Base-by-base conservation (phyloP, 2,329 filamentous ascomycete genomes). In the Microsporum ferrugineum region DNA sequence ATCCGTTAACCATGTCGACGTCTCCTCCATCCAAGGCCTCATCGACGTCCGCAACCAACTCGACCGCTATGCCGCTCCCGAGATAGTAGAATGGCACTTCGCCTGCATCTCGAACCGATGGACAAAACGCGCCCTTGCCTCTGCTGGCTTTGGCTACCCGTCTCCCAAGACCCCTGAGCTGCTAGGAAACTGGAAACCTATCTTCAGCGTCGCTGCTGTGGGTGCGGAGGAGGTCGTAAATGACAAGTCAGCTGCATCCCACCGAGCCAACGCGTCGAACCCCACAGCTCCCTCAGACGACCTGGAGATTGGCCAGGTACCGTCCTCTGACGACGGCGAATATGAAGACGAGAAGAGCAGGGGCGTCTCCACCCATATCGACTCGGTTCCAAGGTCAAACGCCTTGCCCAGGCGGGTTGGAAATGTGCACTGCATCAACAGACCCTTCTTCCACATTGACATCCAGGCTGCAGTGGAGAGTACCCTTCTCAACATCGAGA, bases 21-120 rank as follows among this genome's bases (percentile, higher is more conserved):
- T 82, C 5, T 84, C 81, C 0, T 77, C 78, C 3, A 73, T 82
- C 0, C 81, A 84, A 66, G 75, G 76, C 1, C 71, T 84, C 27
- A 78, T 82, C 45, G 81, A 84, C 67, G 75, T 81, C 4, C 78
- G 81, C 43, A 79, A 79, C 63, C 77, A 80, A 62, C 73, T 84
- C 5, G 80, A 82, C 63, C 74, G 75, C 23, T 80, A 81, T 61
- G 78, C 81, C 3, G 67, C 70, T 2, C 71, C 73, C 1, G 67
- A 64, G 7, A 45, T 66, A 0, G 74, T 76, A 0, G 71, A 74
- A 43, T 76, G 73, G 71, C 73, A 76, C 58, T 75, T 84, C 69
- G 80, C 80, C 34, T 73, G 78, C 61, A 75, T 83, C 27, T 74
- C 76, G 62, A 82, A 80, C 64, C 76, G 79, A 41, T 84, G 82